Evolutionary conservation across 2,329 filamentous ascomycete species (phyloP), one percentile per base, ranked within the genome.

Genomic region (Hypoxylon sp.): DNA sequence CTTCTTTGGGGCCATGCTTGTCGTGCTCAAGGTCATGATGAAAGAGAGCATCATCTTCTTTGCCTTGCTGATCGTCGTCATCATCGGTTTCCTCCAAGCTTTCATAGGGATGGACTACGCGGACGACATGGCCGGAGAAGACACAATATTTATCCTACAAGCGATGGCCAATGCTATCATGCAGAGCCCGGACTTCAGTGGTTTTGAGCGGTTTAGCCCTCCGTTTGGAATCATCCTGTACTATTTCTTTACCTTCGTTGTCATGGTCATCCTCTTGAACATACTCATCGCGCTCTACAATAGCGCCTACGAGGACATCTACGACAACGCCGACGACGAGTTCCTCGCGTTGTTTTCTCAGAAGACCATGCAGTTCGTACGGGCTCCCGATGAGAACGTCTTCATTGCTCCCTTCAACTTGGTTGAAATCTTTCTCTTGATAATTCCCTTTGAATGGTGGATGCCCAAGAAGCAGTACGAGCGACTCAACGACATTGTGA

Each of bases 1-100:
- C 58, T 99, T 99, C 83, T 99, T 99, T 74, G 96, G 96, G 22
- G 93, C 95, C 51, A 99, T 99, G 96, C 87, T 99, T 0, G 95
- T 99, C 1, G 94, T 99, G 1, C 83, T 99, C 45, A 97, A 98
- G 78, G 91, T 94, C 53, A 94, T 95, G 92, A 94, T 95, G 91
- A 93, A 93, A 74, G 91, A 95, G 78, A 96, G 92, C 0, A 83
- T 97, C 71, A 98, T 98, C 69, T 99, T 99, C 83, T 99, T 99
- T 74, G 93, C 94, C 0, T 84, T 99, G 16, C 85, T 99, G 8
- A 82, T 91, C 52, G 89, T 98, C 54, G 90, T 99, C 61, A 85
- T 97, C 62, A 77, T 95, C 32, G 93, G 89, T 9, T 99, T 99
- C 80, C 84, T 98, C 60, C 96, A 99, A 79, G 93, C 92, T 0